phyloP scores from a whole-genome alignment of 768 basidiomycete species.

The Mycena alexandri region DNA sequence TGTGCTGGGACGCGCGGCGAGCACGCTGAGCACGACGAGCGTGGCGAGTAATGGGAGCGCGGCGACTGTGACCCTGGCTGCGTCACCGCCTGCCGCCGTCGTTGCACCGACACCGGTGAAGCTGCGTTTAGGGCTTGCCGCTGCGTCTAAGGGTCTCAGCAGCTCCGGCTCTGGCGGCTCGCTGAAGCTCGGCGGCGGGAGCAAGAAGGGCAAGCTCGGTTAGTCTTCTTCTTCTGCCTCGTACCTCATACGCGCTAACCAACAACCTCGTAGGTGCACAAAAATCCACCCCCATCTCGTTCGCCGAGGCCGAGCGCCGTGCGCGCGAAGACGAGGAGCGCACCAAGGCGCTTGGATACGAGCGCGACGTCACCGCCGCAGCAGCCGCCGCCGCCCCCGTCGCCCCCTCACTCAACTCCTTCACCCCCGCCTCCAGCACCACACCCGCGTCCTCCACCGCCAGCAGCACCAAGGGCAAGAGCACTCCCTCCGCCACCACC shows the following conservation, averaged over 20 bases:
- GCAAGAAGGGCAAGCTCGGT: slow-evolving; percentile 38
- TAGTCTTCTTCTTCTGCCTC: no score
- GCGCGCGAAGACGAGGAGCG: slow-evolving; percentile 94
- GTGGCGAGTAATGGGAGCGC: slow-evolving; percentile 10
- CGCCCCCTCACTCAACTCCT: slow-evolving; percentile 27
- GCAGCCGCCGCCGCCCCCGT: slow-evolving; percentile 41
- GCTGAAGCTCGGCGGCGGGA: slow-evolving; percentile 36
- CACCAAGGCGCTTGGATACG: slow-evolving; percentile 92
- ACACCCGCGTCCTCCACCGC: slow-evolving; percentile 41
- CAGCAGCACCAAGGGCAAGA: slow-evolving; percentile 36
- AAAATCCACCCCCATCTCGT: slow-evolving; percentile 89
- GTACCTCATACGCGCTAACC: no score
- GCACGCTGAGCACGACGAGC: slow-evolving; percentile 4
- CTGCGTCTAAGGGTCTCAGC: slow-evolving; percentile 31
- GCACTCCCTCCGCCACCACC: slow-evolving; percentile 9
- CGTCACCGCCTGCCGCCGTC: slow-evolving; percentile 45
- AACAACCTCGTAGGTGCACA: slow-evolving; percentile 71
- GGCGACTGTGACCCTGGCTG: neutral
- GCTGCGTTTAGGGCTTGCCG: slow-evolving; percentile 34
- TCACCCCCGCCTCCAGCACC: slow-evolving; percentile 36
- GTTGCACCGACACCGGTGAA: slow-evolving; percentile 45
- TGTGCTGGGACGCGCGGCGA: slow-evolving; percentile 29
- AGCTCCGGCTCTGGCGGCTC: slow-evolving; percentile 25
- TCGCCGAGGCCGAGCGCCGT: slow-evolving; percentile 93
- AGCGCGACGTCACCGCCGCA: slow-evolving; percentile 73